These are phyloP conservation scores for Wakefieldia striispora DNA, from an alignment of 768 basidiomycete genomes.

Conservation along the genomic window DNA sequence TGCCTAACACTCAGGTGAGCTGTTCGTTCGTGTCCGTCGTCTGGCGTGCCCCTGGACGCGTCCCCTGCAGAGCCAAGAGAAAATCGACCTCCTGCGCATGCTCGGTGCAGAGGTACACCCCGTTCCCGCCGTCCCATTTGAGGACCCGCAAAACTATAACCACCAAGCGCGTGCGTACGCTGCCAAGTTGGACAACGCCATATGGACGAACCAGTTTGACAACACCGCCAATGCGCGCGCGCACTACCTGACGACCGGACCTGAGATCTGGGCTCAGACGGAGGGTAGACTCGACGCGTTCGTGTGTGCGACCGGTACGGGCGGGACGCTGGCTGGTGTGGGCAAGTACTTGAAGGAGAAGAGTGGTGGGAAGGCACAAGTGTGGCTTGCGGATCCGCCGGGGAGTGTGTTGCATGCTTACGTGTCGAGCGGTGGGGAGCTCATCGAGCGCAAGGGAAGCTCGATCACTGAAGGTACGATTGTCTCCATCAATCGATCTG, in stretches of 20 bases:
- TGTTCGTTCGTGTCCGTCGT: neutral
- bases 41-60: neutral
- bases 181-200: constrained; percentile 65
- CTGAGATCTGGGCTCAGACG: constrained; percentile 95
- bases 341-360: constrained; percentile 84
- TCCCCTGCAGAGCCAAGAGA: constrained; percentile 80
- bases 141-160: constrained; percentile 95
- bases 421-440: constrained; percentile 73
- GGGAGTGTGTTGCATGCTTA: constrained; percentile 90
- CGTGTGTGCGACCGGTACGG: constrained; percentile 92
- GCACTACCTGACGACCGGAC: constrained; percentile 90
- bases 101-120: constrained; percentile 95
- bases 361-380: constrained; percentile 72
- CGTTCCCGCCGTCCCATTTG: constrained; percentile 95
- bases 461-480: constrained; percentile 85
- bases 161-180: constrained; percentile 95
- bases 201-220: constrained; percentile 99
- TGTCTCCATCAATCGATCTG: neutral
- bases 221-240: constrained; percentile 88
- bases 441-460: constrained; percentile 75
- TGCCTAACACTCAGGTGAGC: constrained; percentile 88
- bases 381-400: constrained; percentile 96
- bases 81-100: constrained; percentile 97
- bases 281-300: constrained; percentile 82
- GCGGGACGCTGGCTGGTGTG: constrained; percentile 90